A percentile compares a stretch with the other conserved stretches of the same genome.
Conservation (phyloP, 2,329 filamentous ascomycete species). For the Ophiostoma populinum region DNA sequence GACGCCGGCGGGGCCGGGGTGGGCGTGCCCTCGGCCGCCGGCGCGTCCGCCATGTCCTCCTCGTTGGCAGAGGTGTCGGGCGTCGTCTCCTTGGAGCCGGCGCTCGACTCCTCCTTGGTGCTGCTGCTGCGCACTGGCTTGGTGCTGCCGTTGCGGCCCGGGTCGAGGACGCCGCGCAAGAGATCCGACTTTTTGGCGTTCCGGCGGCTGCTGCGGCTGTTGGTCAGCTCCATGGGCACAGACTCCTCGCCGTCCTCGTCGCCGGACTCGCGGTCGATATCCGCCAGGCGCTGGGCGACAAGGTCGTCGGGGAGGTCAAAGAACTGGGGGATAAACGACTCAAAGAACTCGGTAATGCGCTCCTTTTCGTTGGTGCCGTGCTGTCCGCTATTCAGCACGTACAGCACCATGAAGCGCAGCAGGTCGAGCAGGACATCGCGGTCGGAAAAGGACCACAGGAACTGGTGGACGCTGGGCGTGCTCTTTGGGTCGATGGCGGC, state of each 20-base stretch:
- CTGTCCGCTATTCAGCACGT: slow-evolving; percentile 49
- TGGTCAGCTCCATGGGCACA: slow-evolving; percentile 52
- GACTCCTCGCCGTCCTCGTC: slow-evolving; percentile 66
- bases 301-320: slow-evolving; percentile 58
- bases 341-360: slow-evolving; percentile 57
- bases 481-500: slow-evolving; percentile 38
- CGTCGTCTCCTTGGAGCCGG: slow-evolving; percentile 73
- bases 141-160: slow-evolving; percentile 47
- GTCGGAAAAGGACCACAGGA: slow-evolving; percentile 57
- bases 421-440: slow-evolving; percentile 48
- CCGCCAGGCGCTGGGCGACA: slow-evolving; percentile 48
- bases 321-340: slow-evolving; percentile 58
- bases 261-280: slow-evolving; percentile 51
- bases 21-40: slow-evolving; percentile 19
- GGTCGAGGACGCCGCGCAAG: slow-evolving; percentile 73
- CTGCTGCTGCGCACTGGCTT: slow-evolving; percentile 37
- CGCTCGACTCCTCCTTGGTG: slow-evolving; percentile 62
- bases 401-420: slow-evolving; percentile 45
- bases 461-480: slow-evolving; percentile 42
- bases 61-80: slow-evolving; percentile 69
- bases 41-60: slow-evolving; percentile 51
- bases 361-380: slow-evolving; percentile 58
- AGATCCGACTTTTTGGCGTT: slow-evolving; percentile 65
- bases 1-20: slow-evolving; percentile 21
- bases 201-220: slow-evolving; percentile 45